Percentiles rank a stretch among this genome's conserved stretches.
phyloP scores from a whole-genome alignment of 768 basidiomycete species.

The Russula lepida region DNA sequence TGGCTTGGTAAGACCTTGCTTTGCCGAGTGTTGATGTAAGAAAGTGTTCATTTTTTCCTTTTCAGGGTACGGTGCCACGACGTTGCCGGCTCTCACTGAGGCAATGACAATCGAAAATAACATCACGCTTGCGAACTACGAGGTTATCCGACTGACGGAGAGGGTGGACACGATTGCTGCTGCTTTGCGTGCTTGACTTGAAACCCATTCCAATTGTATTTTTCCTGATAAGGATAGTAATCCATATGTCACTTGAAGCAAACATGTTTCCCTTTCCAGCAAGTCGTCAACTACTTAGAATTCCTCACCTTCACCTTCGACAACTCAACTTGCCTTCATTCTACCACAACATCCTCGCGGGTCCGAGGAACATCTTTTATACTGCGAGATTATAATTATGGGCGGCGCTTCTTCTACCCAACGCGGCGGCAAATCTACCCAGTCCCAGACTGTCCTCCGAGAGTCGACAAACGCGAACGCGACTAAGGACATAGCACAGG shows the following conservation, averaged over 20 bases:
- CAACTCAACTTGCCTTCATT: constrained; percentile 6
- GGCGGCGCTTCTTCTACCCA: constrained; percentile 17
- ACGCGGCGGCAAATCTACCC: constrained; percentile 4
- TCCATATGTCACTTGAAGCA: not conserved
- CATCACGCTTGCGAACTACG: constrained; percentile 48
- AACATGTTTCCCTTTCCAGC: not conserved
- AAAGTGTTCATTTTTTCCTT: not conserved
- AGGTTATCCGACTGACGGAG: constrained; percentile 46
- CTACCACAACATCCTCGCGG: constrained; percentile 14
- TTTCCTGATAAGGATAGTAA: no score
- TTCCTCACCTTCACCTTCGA: not conserved
- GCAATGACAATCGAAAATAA: constrained; percentile 65
- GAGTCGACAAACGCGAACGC: constrained; percentile 7
- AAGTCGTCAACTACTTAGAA: not conserved
- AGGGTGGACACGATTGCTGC: constrained; percentile 43
- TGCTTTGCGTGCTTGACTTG: constrained; percentile 13
- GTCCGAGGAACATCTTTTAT: constrained; percentile 14
- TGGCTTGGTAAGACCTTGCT: constrained; percentile 55
- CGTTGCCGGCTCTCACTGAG: constrained; percentile 73
- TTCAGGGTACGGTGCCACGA: constrained; percentile 76
- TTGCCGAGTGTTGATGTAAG: not conserved
- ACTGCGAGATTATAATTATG: constrained; percentile 1
- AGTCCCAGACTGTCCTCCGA: constrained; percentile 1
- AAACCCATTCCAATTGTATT: not conserved
- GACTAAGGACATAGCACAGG: constrained; percentile 11